phyloP scores from a whole-genome alignment of 306 rosid genomes.

The Malus sieversii region DNA sequence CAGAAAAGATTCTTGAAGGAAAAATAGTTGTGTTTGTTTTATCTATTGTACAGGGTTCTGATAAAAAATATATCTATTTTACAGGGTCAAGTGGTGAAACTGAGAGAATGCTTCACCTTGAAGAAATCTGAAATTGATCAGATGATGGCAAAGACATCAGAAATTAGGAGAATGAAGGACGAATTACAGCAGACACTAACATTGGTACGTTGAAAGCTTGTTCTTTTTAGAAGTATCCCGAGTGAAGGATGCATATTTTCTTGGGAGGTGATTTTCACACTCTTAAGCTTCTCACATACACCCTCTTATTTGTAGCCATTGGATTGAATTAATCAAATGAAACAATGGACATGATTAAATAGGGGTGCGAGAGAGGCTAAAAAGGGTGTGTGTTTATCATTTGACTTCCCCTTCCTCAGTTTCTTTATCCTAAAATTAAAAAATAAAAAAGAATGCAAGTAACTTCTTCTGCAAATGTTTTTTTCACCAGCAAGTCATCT shows the following conservation, averaged over 20 bases:
- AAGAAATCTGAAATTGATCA: conserved; percentile 48
- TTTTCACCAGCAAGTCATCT: background rate
- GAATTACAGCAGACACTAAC: conserved; percentile 45
- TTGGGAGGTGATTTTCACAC: background rate
- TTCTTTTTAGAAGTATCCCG: conserved; percentile 3
- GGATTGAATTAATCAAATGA: too few species aligned
- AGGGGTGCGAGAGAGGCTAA: too few species aligned
- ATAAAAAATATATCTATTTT: background rate
- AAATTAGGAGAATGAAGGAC: conserved; percentile 61
- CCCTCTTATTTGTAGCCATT: too few species aligned
- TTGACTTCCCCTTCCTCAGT: background rate
- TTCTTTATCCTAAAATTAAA: background rate
- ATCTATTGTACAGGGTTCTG: conserved; percentile 33
- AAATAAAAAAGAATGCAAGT: background rate
- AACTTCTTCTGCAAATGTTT: background rate
- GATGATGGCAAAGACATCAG: conserved; percentile 63
- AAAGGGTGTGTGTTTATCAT: too few species aligned
- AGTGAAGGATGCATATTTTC: conserved; percentile 8
- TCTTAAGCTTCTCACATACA: too few species aligned
- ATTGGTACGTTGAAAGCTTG: conserved; percentile 42
- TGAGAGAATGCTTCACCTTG: conserved; percentile 29
- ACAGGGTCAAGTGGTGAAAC: conserved; percentile 44
- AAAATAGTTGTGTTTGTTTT: background rate
- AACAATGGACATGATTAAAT: too few species aligned
- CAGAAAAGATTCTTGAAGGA: background rate